Evolutionary conservation across 257 asterid genomes (phyloP).

Genomic region (Schizonepeta tenuifolia): DNA sequence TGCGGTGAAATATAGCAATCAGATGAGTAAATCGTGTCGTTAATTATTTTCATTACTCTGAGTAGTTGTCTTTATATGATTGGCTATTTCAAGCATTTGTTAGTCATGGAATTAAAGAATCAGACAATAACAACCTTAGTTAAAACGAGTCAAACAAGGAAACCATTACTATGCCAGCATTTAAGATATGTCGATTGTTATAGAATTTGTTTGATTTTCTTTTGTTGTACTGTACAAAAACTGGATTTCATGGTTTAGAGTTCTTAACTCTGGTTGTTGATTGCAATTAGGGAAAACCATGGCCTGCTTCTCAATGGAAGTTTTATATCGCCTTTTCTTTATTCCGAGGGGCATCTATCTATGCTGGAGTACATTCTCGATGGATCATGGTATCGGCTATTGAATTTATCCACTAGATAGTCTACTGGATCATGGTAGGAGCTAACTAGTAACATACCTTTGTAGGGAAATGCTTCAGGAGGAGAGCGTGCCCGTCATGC

Average conservation of each 20-base stretch:
- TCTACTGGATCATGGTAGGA: neutral
- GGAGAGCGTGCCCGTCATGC: conserved; percentile 85
- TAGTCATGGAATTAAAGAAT: neutral
- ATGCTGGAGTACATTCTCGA: conserved; percentile 86
- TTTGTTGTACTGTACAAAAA: neutral
- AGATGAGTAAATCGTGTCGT: too few relatives aligned
- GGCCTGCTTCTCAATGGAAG: conserved; percentile 91
- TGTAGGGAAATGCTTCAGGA: conserved; percentile 96
- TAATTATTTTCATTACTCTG: neutral
- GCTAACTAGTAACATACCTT: conserved; percentile 14
- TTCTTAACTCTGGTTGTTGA: conserved; percentile 30
- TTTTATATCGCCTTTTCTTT: conserved; percentile 87
- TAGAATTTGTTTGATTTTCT: neutral
- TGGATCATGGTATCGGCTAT: conserved; percentile 71
- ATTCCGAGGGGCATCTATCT: conserved; percentile 92
- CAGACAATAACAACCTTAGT: neutral
- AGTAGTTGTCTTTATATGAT: neutral
- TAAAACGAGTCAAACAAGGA: neutral
- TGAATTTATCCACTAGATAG: conserved; percentile 29
- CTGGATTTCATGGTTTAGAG: neutral
- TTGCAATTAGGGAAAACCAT: conserved; percentile 75
- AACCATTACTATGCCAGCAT: neutral
- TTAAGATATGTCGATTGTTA: neutral
- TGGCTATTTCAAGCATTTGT: neutral
- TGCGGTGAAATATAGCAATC: too few relatives aligned